A percentile compares a stretch with the other conserved stretches of the same genome.
Conservation (phyloP, 805 yeast genomes). For the Candida silvicultrix region DNA sequence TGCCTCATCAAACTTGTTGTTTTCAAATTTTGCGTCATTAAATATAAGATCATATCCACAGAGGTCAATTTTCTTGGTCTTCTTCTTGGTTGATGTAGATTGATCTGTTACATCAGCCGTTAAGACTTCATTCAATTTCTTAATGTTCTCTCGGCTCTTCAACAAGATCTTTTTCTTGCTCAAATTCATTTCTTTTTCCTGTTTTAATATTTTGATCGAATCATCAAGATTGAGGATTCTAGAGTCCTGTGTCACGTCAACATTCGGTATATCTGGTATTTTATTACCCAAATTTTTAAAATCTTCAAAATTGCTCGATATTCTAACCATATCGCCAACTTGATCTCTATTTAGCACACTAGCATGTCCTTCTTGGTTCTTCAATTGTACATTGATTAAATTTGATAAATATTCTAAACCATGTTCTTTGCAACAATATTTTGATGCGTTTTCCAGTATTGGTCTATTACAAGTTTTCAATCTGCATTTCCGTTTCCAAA, state of each 20-base stretch:
- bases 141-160: constrained; percentile 18
- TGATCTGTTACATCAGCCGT: neutral
- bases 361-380: neutral
- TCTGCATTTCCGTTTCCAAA: constrained; percentile 78
- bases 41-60: constrained; percentile 44
- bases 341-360: constrained; percentile 4
- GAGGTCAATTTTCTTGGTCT: constrained; percentile 36
- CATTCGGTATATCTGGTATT: constrained; percentile 38
- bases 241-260: constrained; percentile 14
- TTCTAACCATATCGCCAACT: constrained; percentile 9
- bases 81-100: constrained; percentile 5
- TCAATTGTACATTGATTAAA: constrained; percentile 1
- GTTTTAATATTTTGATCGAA: neutral
- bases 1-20: constrained; percentile 13
- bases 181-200: constrained; percentile 3
- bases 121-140: constrained; percentile 20
- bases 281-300: constrained; percentile 27
- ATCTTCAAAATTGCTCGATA: constrained; percentile 7
- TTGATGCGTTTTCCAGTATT: constrained; percentile 39
- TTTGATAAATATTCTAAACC: constrained; percentile 34
- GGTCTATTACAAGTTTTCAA: constrained; percentile 50
- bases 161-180: constrained; percentile 15
- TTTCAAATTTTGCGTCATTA: constrained; percentile 3
- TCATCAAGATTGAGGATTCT: constrained; percentile 4
- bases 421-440: constrained; percentile 73